These are phyloP conservation scores for Candolleomyces aberdarensis DNA, from an alignment of 768 basidiomycete species.

Conservation along the genomic window DNA sequence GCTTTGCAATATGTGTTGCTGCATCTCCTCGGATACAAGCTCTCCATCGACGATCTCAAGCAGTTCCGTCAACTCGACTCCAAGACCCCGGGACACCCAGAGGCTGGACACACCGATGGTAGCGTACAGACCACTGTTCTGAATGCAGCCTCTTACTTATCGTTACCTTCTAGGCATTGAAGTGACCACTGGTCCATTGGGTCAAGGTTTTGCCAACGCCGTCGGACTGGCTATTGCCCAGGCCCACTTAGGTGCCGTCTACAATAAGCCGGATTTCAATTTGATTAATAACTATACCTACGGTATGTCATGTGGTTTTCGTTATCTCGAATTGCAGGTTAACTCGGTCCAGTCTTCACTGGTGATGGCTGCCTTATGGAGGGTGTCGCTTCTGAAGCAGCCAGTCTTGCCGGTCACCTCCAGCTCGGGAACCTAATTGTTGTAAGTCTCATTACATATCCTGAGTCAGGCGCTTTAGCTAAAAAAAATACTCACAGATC, in stretches of 20 bases:
- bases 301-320: conserved; percentile 40
- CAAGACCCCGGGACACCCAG: conserved; percentile 92
- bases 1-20: conserved; percentile 91
- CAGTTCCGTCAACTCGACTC: conserved; percentile 89
- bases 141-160: not conserved
- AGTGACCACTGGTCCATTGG: conserved; percentile 95
- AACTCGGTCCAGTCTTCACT: conserved; percentile 59
- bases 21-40: conserved; percentile 89
- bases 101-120: conserved; percentile 56
- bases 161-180: conserved; percentile 52
- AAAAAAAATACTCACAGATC: conserved; percentile 42
- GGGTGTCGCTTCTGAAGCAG: conserved; percentile 91
- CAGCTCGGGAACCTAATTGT: conserved; percentile 91
- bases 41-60: conserved; percentile 91
- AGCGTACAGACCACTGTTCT: conserved; percentile 3
- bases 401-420: conserved; percentile 90
- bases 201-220: conserved; percentile 91
- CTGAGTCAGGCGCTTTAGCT: conserved; percentile 7
- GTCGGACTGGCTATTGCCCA: conserved; percentile 94
- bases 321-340: conserved; percentile 1
- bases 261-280: conserved; percentile 82
- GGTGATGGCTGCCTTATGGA: conserved; percentile 98
- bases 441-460: conserved; percentile 41
- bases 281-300: conserved; percentile 88
- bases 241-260: conserved; percentile 85